phyloP scores from a whole-genome alignment of 495 filamentous ascomycete species.

The Aspergillus diversus region DNA sequence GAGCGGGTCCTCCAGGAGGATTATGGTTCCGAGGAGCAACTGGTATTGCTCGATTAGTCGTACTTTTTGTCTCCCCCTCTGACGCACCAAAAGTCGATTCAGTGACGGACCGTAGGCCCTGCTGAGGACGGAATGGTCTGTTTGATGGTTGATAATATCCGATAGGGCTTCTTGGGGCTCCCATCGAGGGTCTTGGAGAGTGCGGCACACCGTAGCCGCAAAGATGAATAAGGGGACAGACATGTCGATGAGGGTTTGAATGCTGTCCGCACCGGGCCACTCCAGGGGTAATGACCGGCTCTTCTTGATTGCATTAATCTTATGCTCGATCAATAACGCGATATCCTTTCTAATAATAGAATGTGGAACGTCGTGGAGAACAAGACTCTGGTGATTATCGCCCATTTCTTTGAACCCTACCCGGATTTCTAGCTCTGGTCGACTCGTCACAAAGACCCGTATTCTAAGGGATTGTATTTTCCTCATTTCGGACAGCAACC shows the following conservation, averaged over 20 bases:
- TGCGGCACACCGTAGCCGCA: slow-evolving; percentile 33
- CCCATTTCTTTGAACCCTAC: slow-evolving; percentile 24
- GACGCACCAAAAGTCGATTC: slow-evolving; percentile 8
- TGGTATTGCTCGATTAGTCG: slow-evolving; percentile 17
- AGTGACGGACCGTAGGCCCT: slow-evolving; percentile 29
- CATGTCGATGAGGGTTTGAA: slow-evolving; percentile 19
- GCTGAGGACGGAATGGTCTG: slow-evolving; percentile 1
- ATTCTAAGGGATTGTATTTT: slow-evolving; percentile 12
- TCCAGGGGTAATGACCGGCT: background rate
- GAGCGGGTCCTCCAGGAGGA: slow-evolving; percentile 28
- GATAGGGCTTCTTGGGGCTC: slow-evolving; percentile 18
- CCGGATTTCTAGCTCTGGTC: slow-evolving; percentile 47
- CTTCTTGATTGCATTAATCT: slow-evolving; percentile 22
- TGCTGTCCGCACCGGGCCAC: slow-evolving; percentile 40
- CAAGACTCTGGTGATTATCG: slow-evolving; percentile 8
- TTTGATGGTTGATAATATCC: slow-evolving; percentile 22
- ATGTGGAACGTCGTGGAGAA: slow-evolving; percentile 17
- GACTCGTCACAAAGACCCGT: slow-evolving; percentile 36
- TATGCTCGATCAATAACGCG: slow-evolving; percentile 19
- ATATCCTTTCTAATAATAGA: slow-evolving; percentile 32
- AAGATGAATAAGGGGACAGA: slow-evolving; percentile 33
- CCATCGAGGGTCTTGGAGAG: slow-evolving; percentile 21
- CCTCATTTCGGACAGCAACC: slow-evolving; percentile 25
- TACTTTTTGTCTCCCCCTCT: background rate
- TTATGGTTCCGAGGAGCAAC: slow-evolving; percentile 26